Evolutionary conservation across 768 basidiomycete genomes (phyloP), one percentile per base, ranked within the genome.

Genomic region (Tulasnella sp.): DNA sequence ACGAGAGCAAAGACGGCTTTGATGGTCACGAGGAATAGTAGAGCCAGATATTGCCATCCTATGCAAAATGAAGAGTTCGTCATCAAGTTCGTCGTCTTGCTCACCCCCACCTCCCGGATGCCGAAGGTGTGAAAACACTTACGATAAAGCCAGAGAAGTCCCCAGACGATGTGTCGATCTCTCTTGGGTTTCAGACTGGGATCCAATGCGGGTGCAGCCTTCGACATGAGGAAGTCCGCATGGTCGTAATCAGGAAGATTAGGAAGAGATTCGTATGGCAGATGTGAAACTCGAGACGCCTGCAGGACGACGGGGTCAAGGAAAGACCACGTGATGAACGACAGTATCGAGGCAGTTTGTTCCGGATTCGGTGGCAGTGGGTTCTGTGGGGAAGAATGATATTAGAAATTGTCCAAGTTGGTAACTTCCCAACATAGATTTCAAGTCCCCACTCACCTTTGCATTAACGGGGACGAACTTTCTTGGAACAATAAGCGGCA

Each of bases 381-480:
- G 31, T 85, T 81, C 84, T 86, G 58, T 19, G n/a, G 25, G 38
- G 67, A 14, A 34, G 52, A 72, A 15, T 38, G 29, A 36, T n/a
- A 79, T 79, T 40, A 78, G 77, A 64, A 36, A 36, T 15, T 5
- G 15, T 15, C 12, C 7, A 70, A 8, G 29, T 64, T 31, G 4
- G 25, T 12, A 17, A 25, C 29, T 34, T 17, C 9, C 15, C 58
- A 74, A 2, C 14, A 39, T n/a, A 25, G 34, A 49, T 22, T 39
- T 68, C 64, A 34, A 34, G 14, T 69, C 31, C 14, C 19, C 2
- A 79, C 80, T 19, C 31, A 87, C 88, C 81, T 85, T 83, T 1
- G 88, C 86, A 78, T 91, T 87, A 34, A 88, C 83, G 5, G 91
- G 90, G 2, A 86, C 81, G 81, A 91, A 91, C 67, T 84, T 84